Evolutionary conservation across 805 yeast genomes (phyloP).

Genomic region (Pichia rugopelliculosa): DNA sequence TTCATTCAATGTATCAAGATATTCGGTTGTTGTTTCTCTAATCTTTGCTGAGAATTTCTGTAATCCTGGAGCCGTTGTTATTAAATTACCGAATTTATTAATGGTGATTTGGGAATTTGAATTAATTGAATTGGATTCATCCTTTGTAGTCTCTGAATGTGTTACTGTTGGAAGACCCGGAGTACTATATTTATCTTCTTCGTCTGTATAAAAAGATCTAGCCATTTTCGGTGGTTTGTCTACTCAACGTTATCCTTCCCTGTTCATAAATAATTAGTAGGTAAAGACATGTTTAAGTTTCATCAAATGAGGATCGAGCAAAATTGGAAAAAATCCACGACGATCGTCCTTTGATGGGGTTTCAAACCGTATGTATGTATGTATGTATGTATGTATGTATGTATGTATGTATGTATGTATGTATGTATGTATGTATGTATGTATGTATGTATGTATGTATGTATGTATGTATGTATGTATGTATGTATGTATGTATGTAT

Average conservation of each 20-base stretch:
- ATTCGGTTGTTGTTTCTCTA: constrained; percentile 33
- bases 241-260: background rate
- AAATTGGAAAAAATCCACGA: background rate
- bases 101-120: constrained; percentile 29
- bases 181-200: constrained; percentile 37
- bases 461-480: no score
- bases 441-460: no score
- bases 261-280: background rate
- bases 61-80: constrained; percentile 40
- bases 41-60: constrained; percentile 36
- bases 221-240: constrained; percentile 1
- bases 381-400: no score
- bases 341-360: background rate
- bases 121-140: background rate
- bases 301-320: background rate
- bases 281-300: background rate
- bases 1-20: constrained; percentile 32
- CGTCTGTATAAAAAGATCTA: constrained; percentile 47
- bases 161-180: constrained; percentile 37
- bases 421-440: no score
- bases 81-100: constrained; percentile 43
- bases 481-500: no score
- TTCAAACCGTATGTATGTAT: no score
- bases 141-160: background rate
- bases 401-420: no score